Percentiles rank a stretch among this genome's conserved stretches.
phyloP scores from a whole-genome alignment of 2,329 filamentous ascomycete genomes.

The Pseudofabraea citricarpa region DNA sequence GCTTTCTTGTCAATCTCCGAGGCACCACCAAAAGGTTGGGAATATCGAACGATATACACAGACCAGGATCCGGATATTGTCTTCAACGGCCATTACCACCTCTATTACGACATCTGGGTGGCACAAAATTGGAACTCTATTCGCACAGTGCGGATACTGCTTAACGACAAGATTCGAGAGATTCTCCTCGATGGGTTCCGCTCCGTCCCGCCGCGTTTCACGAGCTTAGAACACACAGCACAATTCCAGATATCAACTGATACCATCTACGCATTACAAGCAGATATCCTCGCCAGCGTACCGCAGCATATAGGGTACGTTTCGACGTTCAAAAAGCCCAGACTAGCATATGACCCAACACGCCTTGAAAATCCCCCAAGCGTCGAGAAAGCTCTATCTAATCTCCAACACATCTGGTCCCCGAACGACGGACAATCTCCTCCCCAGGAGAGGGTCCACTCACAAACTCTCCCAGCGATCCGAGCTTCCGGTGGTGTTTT shows the following conservation, averaged over 20 bases:
- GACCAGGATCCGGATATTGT: conserved; percentile 13
- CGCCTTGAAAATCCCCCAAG: not conserved
- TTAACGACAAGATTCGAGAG: conserved; percentile 15
- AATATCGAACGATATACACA: conserved; percentile 15
- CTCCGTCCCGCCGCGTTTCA: conserved; percentile 12
- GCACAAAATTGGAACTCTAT: conserved; percentile 22
- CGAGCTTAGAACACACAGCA: conserved; percentile 11
- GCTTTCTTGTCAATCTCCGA: conserved; percentile 9
- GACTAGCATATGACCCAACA: not conserved
- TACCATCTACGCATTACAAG: conserved; percentile 10
- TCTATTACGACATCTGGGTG: conserved; percentile 21
- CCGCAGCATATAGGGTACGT: conserved; percentile 17
- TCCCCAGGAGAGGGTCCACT: not conserved
- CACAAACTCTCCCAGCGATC: not conserved
- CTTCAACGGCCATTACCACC: conserved; percentile 20
- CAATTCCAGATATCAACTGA: conserved; percentile 20
- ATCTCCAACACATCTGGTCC: not conserved
- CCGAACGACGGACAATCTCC: not conserved
- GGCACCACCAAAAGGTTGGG: conserved; percentile 15
- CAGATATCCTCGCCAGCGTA: conserved; percentile 18
- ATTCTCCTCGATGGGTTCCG: conserved; percentile 13
- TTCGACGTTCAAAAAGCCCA: not conserved
- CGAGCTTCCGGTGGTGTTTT: conserved; percentile 17
- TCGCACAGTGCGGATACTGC: conserved; percentile 14
- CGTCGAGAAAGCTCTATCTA: not conserved